Conservation (phyloP, 148 eudicot genomes). For the Mesembryanthemum crystallinum region DNA sequence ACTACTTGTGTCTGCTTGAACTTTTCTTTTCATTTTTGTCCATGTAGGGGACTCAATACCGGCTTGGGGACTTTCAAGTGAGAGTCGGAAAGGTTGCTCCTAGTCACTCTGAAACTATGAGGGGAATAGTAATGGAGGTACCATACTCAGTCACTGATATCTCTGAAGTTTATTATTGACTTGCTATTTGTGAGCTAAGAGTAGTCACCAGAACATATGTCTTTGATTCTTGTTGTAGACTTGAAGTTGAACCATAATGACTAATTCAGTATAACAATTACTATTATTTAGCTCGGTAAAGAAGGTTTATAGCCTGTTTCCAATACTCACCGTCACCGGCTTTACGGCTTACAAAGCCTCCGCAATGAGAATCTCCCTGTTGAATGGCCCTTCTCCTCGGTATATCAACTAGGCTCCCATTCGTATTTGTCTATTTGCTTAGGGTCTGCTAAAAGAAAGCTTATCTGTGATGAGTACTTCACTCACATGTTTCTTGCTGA, state of each 20-base stretch:
- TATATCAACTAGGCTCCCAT: not conserved
- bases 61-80: conserved; percentile 89
- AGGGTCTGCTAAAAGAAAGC: not conserved
- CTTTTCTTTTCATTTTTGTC: conserved; percentile 7
- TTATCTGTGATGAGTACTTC: not conserved
- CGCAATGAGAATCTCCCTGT: too few relatives aligned
- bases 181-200: not conserved
- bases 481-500: not conserved
- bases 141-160: not conserved
- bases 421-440: not conserved
- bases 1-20: not conserved
- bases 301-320: too few relatives aligned
- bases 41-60: conserved; percentile 75
- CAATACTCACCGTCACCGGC: too few relatives aligned
- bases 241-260: not conserved
- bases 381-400: too few relatives aligned
- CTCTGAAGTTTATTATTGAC: not conserved
- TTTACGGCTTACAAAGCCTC: too few relatives aligned
- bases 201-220: not conserved
- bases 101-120: conserved; percentile 64
- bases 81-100: conserved; percentile 92
- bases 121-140: conserved; percentile 99
- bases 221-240: conserved; percentile 7
- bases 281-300: not conserved
- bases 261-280: not conserved